These are phyloP conservation scores for Neocallimastix lanati DNA, from an alignment of 192 early-diverging fungal species.

Conservation along the genomic window DNA sequence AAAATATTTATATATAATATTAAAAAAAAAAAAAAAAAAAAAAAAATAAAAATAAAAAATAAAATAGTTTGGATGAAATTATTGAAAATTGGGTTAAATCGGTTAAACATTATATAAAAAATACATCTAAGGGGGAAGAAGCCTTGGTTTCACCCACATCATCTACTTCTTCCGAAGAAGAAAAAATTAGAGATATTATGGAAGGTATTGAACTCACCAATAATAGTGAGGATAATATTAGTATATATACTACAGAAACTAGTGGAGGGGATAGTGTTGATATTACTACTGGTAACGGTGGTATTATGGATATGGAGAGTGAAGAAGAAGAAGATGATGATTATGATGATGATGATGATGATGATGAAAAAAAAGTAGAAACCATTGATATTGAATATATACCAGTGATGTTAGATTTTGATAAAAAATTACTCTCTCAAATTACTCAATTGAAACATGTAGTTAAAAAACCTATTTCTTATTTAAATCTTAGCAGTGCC, in stretches of 20 bases:
- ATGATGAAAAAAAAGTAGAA: too few species aligned
- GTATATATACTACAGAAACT: too few species aligned
- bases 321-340: too few species aligned
- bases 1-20: too few species aligned
- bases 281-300: background rate
- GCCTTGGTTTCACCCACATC: background rate
- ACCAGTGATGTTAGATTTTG: background rate
- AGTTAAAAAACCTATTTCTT: background rate
- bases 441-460: background rate
- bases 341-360: too few species aligned
- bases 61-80: slow-evolving; percentile 48
- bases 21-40: too few species aligned
- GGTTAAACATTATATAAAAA: background rate
- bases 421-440: background rate
- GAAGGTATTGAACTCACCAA: background rate
- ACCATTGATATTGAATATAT: background rate
- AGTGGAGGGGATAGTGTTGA: background rate
- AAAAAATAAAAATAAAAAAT: too few species aligned
- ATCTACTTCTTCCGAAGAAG: background rate
- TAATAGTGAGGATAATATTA: background rate
- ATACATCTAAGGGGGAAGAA: background rate
- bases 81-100: slow-evolving; percentile 82
- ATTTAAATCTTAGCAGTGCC: background rate
- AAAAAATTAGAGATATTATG: background rate
- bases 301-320: too few species aligned